phyloP scores from a whole-genome alignment of 2,329 filamentous ascomycete species.

The Passalora sequoiae region DNA sequence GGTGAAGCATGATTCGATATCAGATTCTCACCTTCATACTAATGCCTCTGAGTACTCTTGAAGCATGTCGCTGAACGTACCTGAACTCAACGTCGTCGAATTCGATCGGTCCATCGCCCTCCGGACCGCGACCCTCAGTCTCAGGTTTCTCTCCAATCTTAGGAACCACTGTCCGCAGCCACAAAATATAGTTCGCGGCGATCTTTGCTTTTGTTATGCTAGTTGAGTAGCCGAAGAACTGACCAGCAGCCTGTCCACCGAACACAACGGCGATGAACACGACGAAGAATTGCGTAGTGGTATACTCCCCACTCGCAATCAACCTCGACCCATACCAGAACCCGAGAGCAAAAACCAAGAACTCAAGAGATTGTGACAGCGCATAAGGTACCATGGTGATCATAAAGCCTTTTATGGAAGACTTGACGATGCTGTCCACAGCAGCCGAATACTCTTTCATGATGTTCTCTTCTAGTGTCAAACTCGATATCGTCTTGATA shows the following conservation, averaged over 20 bases:
- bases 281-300: constrained; percentile 47
- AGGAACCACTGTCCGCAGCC: constrained; percentile 38
- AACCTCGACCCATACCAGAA: constrained; percentile 36
- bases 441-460: constrained; percentile 28
- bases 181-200: constrained; percentile 43
- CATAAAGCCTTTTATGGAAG: constrained; percentile 17
- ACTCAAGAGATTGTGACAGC: constrained; percentile 33
- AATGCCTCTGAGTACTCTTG: constrained; percentile 28
- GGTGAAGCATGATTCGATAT: too few species aligned
- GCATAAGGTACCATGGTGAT: constrained; percentile 29
- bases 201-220: constrained; percentile 34
- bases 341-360: constrained; percentile 30
- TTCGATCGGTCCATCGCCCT: constrained; percentile 22
- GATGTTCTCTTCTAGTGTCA: constrained; percentile 31
- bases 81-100: constrained; percentile 29
- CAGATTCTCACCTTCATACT: constrained; percentile 20
- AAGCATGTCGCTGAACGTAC: constrained; percentile 24
- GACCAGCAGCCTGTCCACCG: constrained; percentile 57
- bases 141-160: constrained; percentile 37
- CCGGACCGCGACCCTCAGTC: constrained; percentile 28
- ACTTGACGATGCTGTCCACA: constrained; percentile 27
- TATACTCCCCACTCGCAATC: constrained; percentile 33
- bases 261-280: constrained; percentile 53
- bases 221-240: constrained; percentile 58
- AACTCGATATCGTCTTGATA: constrained; percentile 33